Evolutionary conservation across 2,329 filamentous ascomycete species (phyloP), one percentile per base, ranked within the genome.

Genomic region (Xylariaceae sp.): DNA sequence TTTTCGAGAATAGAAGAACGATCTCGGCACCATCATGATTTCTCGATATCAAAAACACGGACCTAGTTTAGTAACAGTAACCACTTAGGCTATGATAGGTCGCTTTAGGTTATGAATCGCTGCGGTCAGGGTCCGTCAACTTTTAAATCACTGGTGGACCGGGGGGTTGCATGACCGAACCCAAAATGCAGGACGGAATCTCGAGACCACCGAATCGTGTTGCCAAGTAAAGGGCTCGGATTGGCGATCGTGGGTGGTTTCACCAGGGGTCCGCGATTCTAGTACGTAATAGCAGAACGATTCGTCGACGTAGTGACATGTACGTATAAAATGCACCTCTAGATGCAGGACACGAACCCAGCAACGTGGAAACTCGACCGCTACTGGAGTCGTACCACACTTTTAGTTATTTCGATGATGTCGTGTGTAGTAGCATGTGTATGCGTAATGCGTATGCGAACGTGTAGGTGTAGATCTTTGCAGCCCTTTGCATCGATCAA

Each of bases 11-110:
- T 73, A 71, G 59, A 77, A 70, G 67, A 73, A 74, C 44, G 73
- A 74, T 50, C 72, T 73, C 55, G 74, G 72, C 57, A 72, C 73
- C 68, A 75, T 73, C 71, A 76, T 75, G 26, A 57, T 71, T 64
- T 60, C 59, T 65, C 44, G 57, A 50, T 41, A 40, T 50, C 44
- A 44, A 55, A 52, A n/a, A n/a, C n/a, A n/a, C 41, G 54, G 52
- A 52, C 53, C 50, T 44, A 26, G 54, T 14, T 64, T 67, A 65
- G 60, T 63, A 65, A 63, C 40, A 52, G 48, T 43, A 62, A 60
- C 51, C 44, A 60, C 5, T 16, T 16, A 10, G 10, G 10, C 5
- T 5, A 29, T 5, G 26, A 7, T 16, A 37, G 32, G 32, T 16
- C 6, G 32, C 32, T 37, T 10, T 37, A 37, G 32, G 3, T 37